phyloP scores from a whole-genome alignment of 495 filamentous ascomycete genomes.

The Xylaria telfairii region DNA sequence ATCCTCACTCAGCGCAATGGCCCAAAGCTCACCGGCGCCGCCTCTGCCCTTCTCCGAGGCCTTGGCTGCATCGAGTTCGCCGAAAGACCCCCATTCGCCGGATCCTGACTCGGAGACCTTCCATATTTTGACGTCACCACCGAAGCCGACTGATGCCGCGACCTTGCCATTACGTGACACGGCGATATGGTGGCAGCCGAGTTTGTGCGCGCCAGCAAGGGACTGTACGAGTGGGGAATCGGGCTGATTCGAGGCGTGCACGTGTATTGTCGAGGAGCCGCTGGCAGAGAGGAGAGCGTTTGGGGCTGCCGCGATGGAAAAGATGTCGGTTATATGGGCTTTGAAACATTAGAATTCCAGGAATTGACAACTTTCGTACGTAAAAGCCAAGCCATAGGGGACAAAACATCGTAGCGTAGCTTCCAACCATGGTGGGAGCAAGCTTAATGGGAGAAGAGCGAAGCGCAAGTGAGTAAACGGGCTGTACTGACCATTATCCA shows the following conservation, averaged over 20 bases:
- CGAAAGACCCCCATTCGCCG: conserved; percentile 57
- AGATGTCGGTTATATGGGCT: conserved; percentile 91
- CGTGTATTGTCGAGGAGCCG: conserved; percentile 77
- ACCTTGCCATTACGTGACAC: conserved; percentile 70
- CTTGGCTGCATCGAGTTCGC: conserved; percentile 41
- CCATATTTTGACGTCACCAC: conserved; percentile 86
- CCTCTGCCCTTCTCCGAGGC: conserved; percentile 42
- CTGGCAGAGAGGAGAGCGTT: conserved; percentile 79
- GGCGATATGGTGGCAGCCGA: conserved; percentile 87
- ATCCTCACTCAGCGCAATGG: conserved; percentile 79
- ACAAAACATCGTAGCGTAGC: background rate
- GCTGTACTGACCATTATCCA: conserved; percentile 73
- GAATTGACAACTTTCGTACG: conserved; percentile 6
- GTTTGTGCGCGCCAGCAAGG: conserved; percentile 74
- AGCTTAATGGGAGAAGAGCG: background rate
- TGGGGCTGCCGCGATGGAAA: conserved; percentile 82
- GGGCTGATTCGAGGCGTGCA: conserved; percentile 72
- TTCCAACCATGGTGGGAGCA: background rate
- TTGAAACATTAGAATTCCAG: conserved; percentile 5
- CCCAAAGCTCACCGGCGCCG: conserved; percentile 77
- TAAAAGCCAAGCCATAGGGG: background rate
- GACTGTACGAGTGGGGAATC: conserved; percentile 79
- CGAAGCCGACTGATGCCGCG: conserved; percentile 85
- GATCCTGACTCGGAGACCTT: conserved; percentile 53
- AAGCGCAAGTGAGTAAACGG: background rate